A percentile compares a stretch with the other conserved stretches of the same genome.
Conservation (phyloP, 2,329 filamentous ascomycete species). For the Chaetomiaceae sp. region DNA sequence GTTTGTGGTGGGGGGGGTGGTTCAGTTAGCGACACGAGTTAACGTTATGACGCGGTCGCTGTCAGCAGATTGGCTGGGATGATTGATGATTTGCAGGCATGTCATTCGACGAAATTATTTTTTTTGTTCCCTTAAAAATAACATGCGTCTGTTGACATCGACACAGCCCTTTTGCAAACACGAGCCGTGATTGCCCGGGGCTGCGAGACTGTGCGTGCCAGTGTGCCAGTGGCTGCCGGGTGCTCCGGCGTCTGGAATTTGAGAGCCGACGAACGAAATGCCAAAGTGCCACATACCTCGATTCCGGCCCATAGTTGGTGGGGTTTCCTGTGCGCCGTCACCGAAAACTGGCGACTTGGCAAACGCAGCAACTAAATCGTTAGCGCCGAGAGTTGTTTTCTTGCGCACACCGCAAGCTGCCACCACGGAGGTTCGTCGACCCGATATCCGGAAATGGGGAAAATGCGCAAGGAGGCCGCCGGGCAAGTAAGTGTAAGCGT, state of each 20-base stretch:
- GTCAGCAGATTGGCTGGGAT: constrained; percentile 31
- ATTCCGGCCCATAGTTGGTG: constrained; percentile 53
- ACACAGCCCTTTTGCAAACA: neutral
- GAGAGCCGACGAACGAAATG: constrained; percentile 5
- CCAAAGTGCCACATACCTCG: constrained; percentile 42
- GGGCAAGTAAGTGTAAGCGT: neutral
- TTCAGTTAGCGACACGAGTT: constrained; percentile 22
- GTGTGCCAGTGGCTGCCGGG: neutral
- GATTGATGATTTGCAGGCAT: constrained; percentile 7
- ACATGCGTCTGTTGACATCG: neutral
- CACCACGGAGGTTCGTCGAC: neutral
- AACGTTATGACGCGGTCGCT: no score
- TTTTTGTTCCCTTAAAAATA: no score
- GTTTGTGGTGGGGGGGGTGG: neutral
- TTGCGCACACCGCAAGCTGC: neutral
- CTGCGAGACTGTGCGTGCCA: constrained; percentile 13
- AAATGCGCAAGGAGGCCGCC: neutral
- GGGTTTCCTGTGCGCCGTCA: constrained; percentile 15
- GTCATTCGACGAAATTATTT: neutral
- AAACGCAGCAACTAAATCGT: no score
- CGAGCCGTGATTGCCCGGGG: constrained; percentile 1
- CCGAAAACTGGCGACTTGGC: constrained; percentile 4
- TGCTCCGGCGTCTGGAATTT: no score
- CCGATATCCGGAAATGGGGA: neutral
- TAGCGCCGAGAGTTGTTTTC: neutral